Base-by-base conservation (phyloP, 2,329 filamentous ascomycete genomes). In the Scorias spongiosa region DNA sequence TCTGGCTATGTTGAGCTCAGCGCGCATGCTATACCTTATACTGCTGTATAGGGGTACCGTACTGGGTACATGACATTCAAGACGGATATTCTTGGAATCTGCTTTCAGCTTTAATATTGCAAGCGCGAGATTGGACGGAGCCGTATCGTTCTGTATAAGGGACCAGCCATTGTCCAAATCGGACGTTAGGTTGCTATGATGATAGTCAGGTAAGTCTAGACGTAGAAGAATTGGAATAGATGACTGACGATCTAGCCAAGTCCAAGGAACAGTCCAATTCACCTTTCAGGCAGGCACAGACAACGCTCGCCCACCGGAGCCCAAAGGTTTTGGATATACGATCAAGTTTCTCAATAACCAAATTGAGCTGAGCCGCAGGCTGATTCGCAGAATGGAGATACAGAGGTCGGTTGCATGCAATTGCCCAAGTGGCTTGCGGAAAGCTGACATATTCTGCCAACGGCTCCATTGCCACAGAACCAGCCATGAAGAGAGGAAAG, bases 1-100 rank as follows among this genome's bases (percentile, higher is more conserved):
- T 70, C 64, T 54, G 69, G 67, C 0, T 71, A 62, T 51, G 56
- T 70, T 18, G 69, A 72, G 47, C 49, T 69, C 17, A 66, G 57
- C 42, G 52, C 59, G 3, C 44, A 54, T 44, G 49, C 55, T 5
- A 54, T 62, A 17, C 63, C 66, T 10, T 69, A 69, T 47, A 64
- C 55, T 12, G 49, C 49, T 28, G 46, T 48, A 29, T 43, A 46
- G 10, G 49, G 42, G 29, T 51, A 42, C 26, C 28, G 26, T 30
- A 20, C 17, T 10, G 2, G 8, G 34, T 3, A 17, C 34, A 34
- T 9, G 34, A 37, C 6, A 37, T 37, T 17, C 12, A n/a, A 4
- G 34, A 17, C 9, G 4, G 9, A n/a, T 8, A 17, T 37, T n/a
- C 12, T n/a, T 37, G 4, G 34, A 3, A 17, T 37, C 3, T 3